Percentiles rank a stretch among this genome's conserved stretches.
phyloP scores from a whole-genome alignment of 1,284 basidiomycete species.

The Cerrena zonata region DNA sequence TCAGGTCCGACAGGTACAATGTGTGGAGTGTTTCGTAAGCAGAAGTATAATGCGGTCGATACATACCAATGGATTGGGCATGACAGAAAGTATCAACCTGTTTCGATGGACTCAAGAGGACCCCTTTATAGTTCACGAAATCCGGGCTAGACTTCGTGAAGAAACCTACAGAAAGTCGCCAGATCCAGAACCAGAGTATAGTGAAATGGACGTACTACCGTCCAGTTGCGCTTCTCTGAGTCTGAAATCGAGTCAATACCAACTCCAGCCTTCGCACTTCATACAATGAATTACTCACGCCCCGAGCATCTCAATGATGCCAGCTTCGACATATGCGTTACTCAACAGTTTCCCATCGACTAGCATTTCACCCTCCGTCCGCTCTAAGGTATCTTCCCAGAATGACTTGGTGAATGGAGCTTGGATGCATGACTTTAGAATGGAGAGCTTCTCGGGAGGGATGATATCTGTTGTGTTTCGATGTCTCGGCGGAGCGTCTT shows the following conservation, averaged over 20 bases:
- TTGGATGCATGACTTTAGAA: constrained; percentile 34
- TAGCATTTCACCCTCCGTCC: constrained; percentile 50
- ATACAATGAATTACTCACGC: constrained; percentile 32
- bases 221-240: constrained; percentile 44
- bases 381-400: constrained; percentile 54
- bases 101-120: constrained; percentile 36
- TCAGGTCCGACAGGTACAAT: constrained; percentile 64
- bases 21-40: not conserved
- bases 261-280: not conserved
- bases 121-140: constrained; percentile 51
- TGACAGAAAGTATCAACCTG: constrained; percentile 56
- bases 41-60: not conserved
- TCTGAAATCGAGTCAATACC: constrained; percentile 25
- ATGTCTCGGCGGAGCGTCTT: constrained; percentile 52
- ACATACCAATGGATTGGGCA: constrained; percentile 54
- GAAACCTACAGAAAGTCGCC: constrained; percentile 28
- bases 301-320: constrained; percentile 50
- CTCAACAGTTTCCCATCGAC: constrained; percentile 61
- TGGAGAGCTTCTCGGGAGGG: constrained; percentile 37
- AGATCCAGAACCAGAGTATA: not conserved
- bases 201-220: constrained; percentile 26
- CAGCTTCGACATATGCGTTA: constrained; percentile 62
- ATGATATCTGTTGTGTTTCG: constrained; percentile 45
- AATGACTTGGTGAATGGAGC: constrained; percentile 53
- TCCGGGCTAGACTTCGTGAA: constrained; percentile 47